These are phyloP conservation scores for Letharia lupina DNA, from an alignment of 495 filamentous ascomycete genomes.

Conservation along the genomic window DNA sequence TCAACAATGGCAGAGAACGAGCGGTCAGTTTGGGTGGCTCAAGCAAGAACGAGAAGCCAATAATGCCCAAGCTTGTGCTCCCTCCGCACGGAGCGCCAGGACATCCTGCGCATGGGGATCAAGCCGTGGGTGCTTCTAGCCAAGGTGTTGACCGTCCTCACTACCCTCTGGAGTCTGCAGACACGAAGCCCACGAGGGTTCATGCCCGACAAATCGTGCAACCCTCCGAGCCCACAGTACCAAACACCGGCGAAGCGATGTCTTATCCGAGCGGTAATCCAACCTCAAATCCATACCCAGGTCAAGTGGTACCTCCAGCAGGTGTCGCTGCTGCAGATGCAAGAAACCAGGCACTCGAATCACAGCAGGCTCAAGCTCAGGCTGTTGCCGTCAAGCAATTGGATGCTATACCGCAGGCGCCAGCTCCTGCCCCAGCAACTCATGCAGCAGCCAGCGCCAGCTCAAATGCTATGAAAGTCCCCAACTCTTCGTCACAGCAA, in stretches of 20 bases:
- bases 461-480: conserved; percentile 11
- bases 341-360: conserved; percentile 17
- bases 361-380: conserved; percentile 13
- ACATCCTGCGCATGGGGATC: conserved; percentile 4
- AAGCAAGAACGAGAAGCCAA: conserved; percentile 12
- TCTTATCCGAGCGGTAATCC: not conserved
- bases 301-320: conserved; percentile 18
- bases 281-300: conserved; percentile 9
- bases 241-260: not conserved
- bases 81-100: conserved; percentile 10
- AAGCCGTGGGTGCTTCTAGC: not conserved
- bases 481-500: conserved; percentile 21
- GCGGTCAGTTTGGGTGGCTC: conserved; percentile 7
- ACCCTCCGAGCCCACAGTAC: not conserved
- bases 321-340: conserved; percentile 18
- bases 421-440: conserved; percentile 8
- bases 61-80: conserved; percentile 16
- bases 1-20: conserved; percentile 16
- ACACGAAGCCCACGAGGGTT: not conserved
- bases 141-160: conserved; percentile 10
- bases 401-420: conserved; percentile 10
- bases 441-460: conserved; percentile 7
- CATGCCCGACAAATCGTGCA: conserved; percentile 5
- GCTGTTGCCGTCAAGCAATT: conserved; percentile 7
- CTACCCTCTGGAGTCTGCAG: conserved; percentile 6